phyloP scores from a whole-genome alignment of 192 early-diverging fungal genomes.

The Funneliformis geosporum region DNA sequence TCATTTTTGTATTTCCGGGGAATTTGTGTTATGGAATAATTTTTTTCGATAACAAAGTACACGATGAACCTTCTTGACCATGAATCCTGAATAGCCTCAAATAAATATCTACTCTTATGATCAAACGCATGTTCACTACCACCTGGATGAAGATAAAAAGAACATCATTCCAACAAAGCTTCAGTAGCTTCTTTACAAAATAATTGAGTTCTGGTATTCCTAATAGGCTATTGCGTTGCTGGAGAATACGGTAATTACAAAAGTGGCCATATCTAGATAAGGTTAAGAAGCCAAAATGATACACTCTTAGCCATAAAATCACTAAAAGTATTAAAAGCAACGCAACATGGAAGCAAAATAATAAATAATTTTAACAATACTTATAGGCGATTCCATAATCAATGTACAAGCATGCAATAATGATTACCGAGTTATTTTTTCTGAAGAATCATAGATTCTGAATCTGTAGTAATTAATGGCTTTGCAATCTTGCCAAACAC shows the following conservation, averaged over 20 bases:
- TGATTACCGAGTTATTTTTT: too few relatives aligned
- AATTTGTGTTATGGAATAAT: neutral
- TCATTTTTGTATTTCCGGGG: conserved; percentile 16
- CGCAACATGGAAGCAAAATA: too few relatives aligned
- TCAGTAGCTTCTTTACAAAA: conserved; percentile 83
- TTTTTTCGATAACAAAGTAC: conserved; percentile 49
- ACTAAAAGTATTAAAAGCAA: too few relatives aligned
- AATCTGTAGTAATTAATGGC: too few relatives aligned
- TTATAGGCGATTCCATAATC: too few relatives aligned
- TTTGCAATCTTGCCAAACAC: too few relatives aligned
- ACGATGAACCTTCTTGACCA: conserved; percentile 64
- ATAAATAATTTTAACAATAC: too few relatives aligned
- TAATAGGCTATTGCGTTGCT: conserved; percentile 32
- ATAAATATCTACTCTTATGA: conserved; percentile 32
- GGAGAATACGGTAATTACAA: conserved; percentile 52
- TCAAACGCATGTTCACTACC: conserved; percentile 49
- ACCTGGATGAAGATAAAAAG: conserved; percentile 38
- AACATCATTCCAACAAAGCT: conserved; percentile 59
- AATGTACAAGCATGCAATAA: too few relatives aligned
- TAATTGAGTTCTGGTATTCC: conserved; percentile 33
- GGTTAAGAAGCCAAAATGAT: too few relatives aligned
- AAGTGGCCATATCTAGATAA: too few relatives aligned
- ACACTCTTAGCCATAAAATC: too few relatives aligned
- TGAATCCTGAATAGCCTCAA: conserved; percentile 47
- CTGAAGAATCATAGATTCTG: too few relatives aligned